Evolutionary conservation across 768 basidiomycete genomes (phyloP).

Genomic region (Lactifluus piperatus): DNA sequence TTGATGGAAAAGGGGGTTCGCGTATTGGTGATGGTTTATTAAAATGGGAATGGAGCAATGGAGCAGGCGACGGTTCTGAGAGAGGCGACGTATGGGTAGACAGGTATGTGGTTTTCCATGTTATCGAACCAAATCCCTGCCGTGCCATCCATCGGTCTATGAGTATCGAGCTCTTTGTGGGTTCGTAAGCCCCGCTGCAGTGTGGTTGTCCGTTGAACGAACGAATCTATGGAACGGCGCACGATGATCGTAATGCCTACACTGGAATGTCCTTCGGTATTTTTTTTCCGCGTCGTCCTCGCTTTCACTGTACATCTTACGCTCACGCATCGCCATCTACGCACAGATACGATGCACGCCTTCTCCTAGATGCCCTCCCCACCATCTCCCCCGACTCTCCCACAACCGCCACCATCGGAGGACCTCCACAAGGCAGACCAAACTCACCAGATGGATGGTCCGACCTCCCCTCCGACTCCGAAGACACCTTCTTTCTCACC

Average conservation of each 20-base stretch:
- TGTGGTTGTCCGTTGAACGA: not conserved
- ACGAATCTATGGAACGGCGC: not conserved
- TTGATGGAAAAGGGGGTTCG: constrained; percentile 13
- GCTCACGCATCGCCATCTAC: not conserved
- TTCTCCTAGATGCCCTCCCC: constrained; percentile 53
- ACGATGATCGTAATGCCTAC: not conserved
- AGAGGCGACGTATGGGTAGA: constrained; percentile 57
- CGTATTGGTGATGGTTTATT: constrained; percentile 31
- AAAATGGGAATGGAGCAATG: constrained; percentile 10
- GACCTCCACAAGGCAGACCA: constrained; percentile 21
- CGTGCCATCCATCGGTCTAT: not conserved
- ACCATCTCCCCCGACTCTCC: not conserved
- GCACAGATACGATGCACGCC: constrained; percentile 70
- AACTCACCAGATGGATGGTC: constrained; percentile 65
- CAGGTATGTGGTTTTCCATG: constrained; percentile 51
- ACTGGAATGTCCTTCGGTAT: not conserved
- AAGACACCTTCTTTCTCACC: constrained; percentile 78
- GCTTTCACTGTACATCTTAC: not conserved
- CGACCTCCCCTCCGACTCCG: constrained; percentile 75
- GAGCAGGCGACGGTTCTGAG: not conserved
- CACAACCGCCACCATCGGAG: not conserved
- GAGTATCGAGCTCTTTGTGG: not conserved
- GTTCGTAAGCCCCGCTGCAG: not conserved
- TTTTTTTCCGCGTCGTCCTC: not conserved
- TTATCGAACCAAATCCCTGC: not conserved